Evolutionary conservation across 352 stramenopile species (phyloP).

Genomic region (Pythium aphanidermatum): DNA sequence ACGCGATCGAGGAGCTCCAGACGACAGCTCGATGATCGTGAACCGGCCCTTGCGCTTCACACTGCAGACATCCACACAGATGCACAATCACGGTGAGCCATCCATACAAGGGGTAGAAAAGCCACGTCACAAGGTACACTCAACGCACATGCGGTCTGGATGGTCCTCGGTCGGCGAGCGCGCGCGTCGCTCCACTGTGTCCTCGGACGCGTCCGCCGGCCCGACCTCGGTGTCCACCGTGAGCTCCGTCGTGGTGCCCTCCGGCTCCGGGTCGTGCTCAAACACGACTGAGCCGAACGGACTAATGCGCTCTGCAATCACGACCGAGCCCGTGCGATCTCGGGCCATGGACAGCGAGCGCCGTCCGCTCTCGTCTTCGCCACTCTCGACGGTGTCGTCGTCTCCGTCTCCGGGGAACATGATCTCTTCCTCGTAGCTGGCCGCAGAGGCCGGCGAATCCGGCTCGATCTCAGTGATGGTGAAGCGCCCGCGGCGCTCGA

Average conservation of each 20-base stretch:
- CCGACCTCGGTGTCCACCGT: neutral
- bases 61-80: constrained; percentile 19
- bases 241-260: neutral
- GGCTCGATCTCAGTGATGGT: constrained; percentile 78
- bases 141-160: too few species aligned
- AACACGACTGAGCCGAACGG: constrained; percentile 21
- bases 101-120: too few species aligned
- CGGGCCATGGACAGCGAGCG: too few species aligned
- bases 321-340: neutral
- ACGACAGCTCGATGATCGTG: constrained; percentile 77
- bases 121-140: too few species aligned
- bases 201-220: neutral
- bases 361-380: too few species aligned
- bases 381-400: constrained; percentile 8
- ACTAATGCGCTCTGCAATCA: constrained; percentile 18
- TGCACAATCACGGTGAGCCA: neutral
- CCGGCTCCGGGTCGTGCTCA: constrained; percentile 1
- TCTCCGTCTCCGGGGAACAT: neutral
- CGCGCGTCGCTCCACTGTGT: neutral
- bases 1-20: constrained; percentile 45
- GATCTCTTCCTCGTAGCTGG: neutral
- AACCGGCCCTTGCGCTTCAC: constrained; percentile 79
- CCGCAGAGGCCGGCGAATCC: constrained; percentile 26
- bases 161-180: constrained; percentile 3
- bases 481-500: constrained; percentile 74